Evolutionary conservation across 2,329 filamentous ascomycete genomes (phyloP).

Genomic region (Cercospora citrullina): DNA sequence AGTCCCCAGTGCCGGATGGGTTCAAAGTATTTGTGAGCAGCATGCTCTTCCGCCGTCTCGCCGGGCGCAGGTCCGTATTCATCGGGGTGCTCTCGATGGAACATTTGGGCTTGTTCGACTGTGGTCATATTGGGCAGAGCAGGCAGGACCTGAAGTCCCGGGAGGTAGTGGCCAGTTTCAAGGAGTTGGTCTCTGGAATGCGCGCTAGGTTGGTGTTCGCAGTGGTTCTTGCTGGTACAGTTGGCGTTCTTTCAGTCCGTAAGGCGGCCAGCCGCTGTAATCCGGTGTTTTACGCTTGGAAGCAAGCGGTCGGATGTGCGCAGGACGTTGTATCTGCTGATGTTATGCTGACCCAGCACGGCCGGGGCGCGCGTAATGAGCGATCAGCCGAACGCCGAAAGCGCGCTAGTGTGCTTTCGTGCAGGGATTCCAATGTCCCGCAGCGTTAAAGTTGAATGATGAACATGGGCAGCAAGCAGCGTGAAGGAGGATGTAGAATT

Average conservation of each 20-base stretch:
- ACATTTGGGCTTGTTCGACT: conserved; percentile 21
- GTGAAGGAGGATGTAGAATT: background rate
- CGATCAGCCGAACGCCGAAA: conserved; percentile 7
- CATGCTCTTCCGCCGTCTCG: conserved; percentile 35
- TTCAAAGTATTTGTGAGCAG: conserved; percentile 28
- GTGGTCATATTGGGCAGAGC: conserved; percentile 18
- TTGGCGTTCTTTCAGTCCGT: background rate
- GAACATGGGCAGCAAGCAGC: conserved; percentile 1
- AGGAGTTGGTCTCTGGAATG: background rate
- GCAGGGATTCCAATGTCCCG: conserved; percentile 8
- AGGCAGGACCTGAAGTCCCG: background rate
- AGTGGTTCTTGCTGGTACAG: background rate
- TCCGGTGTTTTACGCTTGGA: background rate
- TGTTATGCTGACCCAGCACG: conserved; percentile 6
- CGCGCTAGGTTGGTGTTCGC: background rate
- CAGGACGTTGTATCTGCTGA: conserved; percentile 1
- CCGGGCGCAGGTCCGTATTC: conserved; percentile 29
- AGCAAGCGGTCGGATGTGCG: background rate
- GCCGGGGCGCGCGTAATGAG: background rate
- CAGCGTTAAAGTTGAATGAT: conserved; percentile 13
- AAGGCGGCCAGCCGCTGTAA: background rate
- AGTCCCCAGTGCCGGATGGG: conserved; percentile 36
- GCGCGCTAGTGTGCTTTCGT: background rate
- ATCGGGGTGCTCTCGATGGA: conserved; percentile 20
- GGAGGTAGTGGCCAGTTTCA: background rate